phyloP scores from a whole-genome alignment of 176 grass and related monocot genomes.

The Urochloa ruziziensis region DNA sequence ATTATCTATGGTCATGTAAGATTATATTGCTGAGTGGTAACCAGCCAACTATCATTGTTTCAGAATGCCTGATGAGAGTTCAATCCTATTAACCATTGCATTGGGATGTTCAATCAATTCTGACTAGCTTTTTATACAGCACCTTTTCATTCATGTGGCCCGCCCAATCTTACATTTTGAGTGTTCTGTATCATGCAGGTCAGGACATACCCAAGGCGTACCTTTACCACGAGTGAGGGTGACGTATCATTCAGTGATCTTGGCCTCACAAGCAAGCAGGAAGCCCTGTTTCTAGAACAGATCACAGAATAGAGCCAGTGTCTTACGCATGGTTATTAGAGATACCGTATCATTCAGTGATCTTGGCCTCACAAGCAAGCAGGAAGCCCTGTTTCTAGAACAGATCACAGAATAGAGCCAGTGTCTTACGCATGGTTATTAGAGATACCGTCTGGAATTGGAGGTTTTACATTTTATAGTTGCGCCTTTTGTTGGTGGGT shows the following conservation, averaged over 20 bases:
- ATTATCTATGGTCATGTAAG: not conserved
- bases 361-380: slow-evolving; percentile 79
- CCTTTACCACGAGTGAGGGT: slow-evolving; percentile 62
- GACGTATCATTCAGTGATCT: no score
- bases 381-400: slow-evolving; percentile 89
- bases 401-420: slow-evolving; percentile 42
- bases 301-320: no score
- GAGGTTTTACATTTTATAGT: slow-evolving; percentile 25
- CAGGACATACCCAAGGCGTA: slow-evolving; percentile 73
- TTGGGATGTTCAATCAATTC: not conserved
- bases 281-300: no score
- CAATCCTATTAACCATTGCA: not conserved
- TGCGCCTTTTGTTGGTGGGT: not conserved
- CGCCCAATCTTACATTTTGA: not conserved
- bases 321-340: no score
- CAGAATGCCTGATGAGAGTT: not conserved
- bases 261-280: no score
- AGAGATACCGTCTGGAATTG: slow-evolving; percentile 4
- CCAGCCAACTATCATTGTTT: not conserved
- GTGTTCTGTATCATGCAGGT: slow-evolving; percentile 47
- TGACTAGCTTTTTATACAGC: not conserved
- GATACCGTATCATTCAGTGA: slow-evolving; percentile 80
- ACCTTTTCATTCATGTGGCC: not conserved
- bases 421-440: not conserved
- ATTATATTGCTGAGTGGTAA: not conserved